Evolutionary conservation across 495 filamentous ascomycete genomes (phyloP).

Genomic region (Daldinia decipiens): DNA sequence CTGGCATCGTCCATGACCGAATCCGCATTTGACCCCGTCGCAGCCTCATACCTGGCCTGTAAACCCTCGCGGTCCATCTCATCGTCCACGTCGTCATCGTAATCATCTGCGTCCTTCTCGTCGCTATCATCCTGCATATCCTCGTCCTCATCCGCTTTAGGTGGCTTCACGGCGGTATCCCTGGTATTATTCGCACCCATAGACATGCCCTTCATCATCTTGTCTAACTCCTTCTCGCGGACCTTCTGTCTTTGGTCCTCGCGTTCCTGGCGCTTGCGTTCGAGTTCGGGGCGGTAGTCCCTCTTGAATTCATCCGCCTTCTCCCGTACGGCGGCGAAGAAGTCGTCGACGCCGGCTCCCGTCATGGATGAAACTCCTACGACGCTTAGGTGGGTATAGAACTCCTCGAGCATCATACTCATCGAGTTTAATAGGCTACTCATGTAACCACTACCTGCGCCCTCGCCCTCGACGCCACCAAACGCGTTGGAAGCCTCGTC

Average conservation of each 20-base stretch:
- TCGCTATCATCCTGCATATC: conserved; percentile 56
- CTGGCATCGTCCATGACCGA: conserved; percentile 64
- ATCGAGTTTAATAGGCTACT: conserved; percentile 95
- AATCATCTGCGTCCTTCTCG: conserved; percentile 59
- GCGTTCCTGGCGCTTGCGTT: conserved; percentile 76
- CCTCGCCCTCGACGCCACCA: conserved; percentile 75
- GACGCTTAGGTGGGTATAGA: conserved; percentile 91
- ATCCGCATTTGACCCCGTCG: conserved; percentile 60
- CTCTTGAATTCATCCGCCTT: conserved; percentile 90
- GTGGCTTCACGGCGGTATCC: conserved; percentile 43
- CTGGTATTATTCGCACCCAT: conserved; percentile 58
- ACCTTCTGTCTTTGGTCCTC: conserved; percentile 75
- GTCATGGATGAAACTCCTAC: conserved; percentile 95
- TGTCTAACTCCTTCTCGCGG: conserved; percentile 82
- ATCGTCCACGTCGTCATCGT: conserved; percentile 58
- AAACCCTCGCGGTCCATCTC: conserved; percentile 68
- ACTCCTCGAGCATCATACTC: conserved; percentile 97
- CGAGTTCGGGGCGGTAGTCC: conserved; percentile 93
- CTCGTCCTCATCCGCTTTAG: conserved; percentile 61
- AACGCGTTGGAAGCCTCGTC: conserved; percentile 84
- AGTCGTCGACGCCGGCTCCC: conserved; percentile 88
- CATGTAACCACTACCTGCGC: conserved; percentile 90
- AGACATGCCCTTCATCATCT: conserved; percentile 94
- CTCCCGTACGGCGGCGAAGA: conserved; percentile 85
- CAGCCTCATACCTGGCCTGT: conserved; percentile 68